Conservation (phyloP, 176 grass and related monocot species). For the Triticum turgidum region DNA sequence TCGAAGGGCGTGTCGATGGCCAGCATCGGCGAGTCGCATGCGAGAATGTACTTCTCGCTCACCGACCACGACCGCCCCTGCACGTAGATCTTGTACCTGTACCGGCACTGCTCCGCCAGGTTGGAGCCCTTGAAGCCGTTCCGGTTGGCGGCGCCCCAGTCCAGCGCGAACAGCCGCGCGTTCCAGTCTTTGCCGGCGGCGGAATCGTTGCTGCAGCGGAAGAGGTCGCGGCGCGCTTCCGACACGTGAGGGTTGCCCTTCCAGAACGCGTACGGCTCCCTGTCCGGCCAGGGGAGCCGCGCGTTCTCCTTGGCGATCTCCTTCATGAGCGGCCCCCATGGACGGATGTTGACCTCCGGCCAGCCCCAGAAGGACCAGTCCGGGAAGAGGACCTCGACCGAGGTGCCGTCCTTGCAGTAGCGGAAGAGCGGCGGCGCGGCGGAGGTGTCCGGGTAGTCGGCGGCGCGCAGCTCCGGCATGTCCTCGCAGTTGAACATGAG, state of each 20-base stretch:
- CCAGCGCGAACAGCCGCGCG: slow-evolving; percentile 45
- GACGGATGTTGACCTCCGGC: slow-evolving; percentile 67
- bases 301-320: slow-evolving; percentile 36
- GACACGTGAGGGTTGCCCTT: slow-evolving; percentile 63
- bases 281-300: slow-evolving; percentile 43
- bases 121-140: slow-evolving; percentile 63
- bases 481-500: slow-evolving; percentile 91
- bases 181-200: slow-evolving; percentile 36
- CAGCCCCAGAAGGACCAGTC: slow-evolving; percentile 99
- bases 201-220: slow-evolving; percentile 57
- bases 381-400: slow-evolving; percentile 73
- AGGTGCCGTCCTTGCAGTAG: slow-evolving; percentile 74
- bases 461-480: slow-evolving; percentile 46
- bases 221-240: slow-evolving; percentile 41
- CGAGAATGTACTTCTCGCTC: slow-evolving; percentile 86
- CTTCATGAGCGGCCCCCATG: slow-evolving; percentile 62
- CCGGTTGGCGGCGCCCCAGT: slow-evolving; percentile 45
- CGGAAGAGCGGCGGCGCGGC: slow-evolving; percentile 65
- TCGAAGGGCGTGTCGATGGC: slow-evolving; percentile 46
- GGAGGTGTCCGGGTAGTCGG: slow-evolving; percentile 3
- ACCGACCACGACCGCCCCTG: slow-evolving; percentile 84
- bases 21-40: slow-evolving; percentile 72
- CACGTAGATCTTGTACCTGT: slow-evolving; percentile 80
- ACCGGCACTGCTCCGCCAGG: slow-evolving; percentile 59
- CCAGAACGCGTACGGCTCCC: slow-evolving; percentile 75